These are phyloP conservation scores for Paracoccidioides brasiliensis DNA, from an alignment of 2,329 filamentous ascomycete genomes.

Conservation along the genomic window DNA sequence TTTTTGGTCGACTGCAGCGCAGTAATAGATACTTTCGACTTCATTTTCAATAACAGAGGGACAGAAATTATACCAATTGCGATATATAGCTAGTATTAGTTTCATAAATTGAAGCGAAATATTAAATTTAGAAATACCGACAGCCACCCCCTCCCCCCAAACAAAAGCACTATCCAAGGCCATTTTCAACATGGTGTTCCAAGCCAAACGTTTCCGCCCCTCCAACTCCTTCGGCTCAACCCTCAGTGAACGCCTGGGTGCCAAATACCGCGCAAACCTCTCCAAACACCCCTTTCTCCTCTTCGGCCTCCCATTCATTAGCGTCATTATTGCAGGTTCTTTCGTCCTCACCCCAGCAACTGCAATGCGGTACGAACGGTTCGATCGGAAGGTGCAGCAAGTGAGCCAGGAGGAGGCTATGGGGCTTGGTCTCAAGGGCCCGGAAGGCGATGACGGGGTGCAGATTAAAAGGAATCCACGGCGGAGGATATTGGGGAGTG, in stretches of 20 bases:
- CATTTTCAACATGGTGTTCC: slow-evolving; percentile 45
- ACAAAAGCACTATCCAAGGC: no score
- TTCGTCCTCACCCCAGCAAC: slow-evolving; percentile 93
- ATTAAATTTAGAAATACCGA: no score
- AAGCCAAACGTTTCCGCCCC: slow-evolving; percentile 56
- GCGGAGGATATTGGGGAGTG: slow-evolving; percentile 29
- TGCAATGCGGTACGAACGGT: slow-evolving; percentile 81
- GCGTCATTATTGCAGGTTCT: slow-evolving; percentile 77
- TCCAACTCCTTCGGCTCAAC: slow-evolving; percentile 34
- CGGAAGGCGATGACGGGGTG: slow-evolving; percentile 62
- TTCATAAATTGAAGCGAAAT: no score
- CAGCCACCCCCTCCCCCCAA: no score
- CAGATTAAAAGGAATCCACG: slow-evolving; percentile 46
- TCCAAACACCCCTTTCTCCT: slow-evolving; percentile 73
- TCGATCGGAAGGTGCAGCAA: slow-evolving; percentile 80
- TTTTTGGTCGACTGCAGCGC: no score
- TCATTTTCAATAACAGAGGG: no score
- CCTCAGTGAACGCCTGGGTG: slow-evolving; percentile 55
- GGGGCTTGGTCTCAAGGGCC: slow-evolving; percentile 54
- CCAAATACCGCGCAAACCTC: slow-evolving; percentile 63
- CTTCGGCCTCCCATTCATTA: slow-evolving; percentile 87
- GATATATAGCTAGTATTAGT: background rate
- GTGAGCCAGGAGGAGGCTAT: slow-evolving; percentile 77
- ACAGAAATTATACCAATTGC: background rate
- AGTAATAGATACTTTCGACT: no score